A percentile compares a stretch with the other conserved stretches of the same genome.
Evolutionary conservation across 2,329 filamentous ascomycete genomes (phyloP).

Genomic region (Chaetomiaceae sp.): DNA sequence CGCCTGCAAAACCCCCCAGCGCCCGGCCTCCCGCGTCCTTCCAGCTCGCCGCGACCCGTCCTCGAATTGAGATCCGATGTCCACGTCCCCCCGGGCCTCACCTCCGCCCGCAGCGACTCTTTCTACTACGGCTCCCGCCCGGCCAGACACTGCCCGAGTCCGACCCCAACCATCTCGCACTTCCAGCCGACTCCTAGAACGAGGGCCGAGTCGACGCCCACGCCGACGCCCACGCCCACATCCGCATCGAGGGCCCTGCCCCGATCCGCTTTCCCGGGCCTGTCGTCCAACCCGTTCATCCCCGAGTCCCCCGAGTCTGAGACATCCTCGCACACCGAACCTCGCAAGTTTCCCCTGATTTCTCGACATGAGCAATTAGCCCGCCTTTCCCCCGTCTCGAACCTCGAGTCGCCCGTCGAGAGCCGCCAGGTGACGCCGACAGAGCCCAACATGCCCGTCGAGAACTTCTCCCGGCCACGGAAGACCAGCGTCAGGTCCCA

Average conservation of each 20-base stretch:
- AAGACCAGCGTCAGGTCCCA: conserved; percentile 41
- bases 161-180: conserved; percentile 18
- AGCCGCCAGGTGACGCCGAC: conserved; percentile 25
- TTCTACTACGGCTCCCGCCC: conserved; percentile 28
- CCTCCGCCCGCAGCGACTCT: conserved; percentile 46
- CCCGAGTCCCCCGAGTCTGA: conserved; percentile 25
- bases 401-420: conserved; percentile 30
- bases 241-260: conserved; percentile 20
- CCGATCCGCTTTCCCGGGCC: conserved; percentile 28
- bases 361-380: conserved; percentile 21
- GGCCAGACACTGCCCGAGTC: conserved; percentile 26
- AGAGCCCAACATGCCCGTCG: conserved; percentile 37
- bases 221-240: conserved; percentile 9
- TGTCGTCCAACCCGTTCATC: conserved; percentile 32
- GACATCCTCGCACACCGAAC: conserved; percentile 4
- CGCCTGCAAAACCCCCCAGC: conserved; percentile 19
- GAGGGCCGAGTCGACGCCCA: conserved; percentile 23
- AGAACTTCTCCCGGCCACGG: conserved; percentile 57
- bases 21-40: conserved; percentile 10
- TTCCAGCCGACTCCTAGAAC: conserved; percentile 17
- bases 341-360: conserved; percentile 23
- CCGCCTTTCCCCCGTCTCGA: conserved; percentile 25
- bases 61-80: conserved; percentile 17
- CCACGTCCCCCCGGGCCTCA: conserved; percentile 16
- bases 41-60: conserved; percentile 17